Conservation (phyloP, 2,329 filamentous ascomycete species). For the Epichloe bromicola region DNA sequence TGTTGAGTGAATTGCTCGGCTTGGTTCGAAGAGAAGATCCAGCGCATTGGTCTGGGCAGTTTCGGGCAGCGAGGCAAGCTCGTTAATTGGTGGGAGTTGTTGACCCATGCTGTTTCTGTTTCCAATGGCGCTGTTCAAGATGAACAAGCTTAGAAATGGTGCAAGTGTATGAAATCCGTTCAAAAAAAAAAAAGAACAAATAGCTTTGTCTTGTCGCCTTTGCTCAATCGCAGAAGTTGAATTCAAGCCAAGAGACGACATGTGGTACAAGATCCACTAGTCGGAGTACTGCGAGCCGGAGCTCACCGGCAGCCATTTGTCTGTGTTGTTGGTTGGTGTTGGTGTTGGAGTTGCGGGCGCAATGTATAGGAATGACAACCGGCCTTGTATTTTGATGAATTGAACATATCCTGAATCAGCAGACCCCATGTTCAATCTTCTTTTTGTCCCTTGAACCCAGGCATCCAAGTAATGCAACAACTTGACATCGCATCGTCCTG, state of each 20-base stretch:
- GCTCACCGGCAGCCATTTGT: neutral
- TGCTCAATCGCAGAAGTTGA: neutral
- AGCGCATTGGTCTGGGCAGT: conserved; percentile 44
- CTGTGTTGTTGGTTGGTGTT: too few species aligned
- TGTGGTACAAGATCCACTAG: neutral
- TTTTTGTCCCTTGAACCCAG: neutral
- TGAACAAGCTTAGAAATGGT: neutral
- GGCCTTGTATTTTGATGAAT: too few species aligned
- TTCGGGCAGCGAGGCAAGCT: conserved; percentile 42
- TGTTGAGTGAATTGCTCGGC: conserved; percentile 57
- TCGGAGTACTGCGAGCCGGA: neutral
- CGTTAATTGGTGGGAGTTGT: conserved; percentile 41
- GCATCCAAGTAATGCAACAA: neutral
- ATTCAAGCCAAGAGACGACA: neutral
- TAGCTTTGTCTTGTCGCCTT: neutral
- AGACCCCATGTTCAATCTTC: too few species aligned
- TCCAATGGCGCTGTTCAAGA: neutral
- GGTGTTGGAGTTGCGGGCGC: neutral
- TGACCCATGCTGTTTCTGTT: conserved; percentile 11
- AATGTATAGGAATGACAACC: neutral
- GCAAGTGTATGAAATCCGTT: too few species aligned
- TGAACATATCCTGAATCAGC: too few species aligned
- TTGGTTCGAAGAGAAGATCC: conserved; percentile 77
- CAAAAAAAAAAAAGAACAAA: too few species aligned
- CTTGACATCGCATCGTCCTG: too few species aligned